These are phyloP conservation scores for Serendipita indica DNA, from an alignment of 768 basidiomycete species.

Conservation along the genomic window DNA sequence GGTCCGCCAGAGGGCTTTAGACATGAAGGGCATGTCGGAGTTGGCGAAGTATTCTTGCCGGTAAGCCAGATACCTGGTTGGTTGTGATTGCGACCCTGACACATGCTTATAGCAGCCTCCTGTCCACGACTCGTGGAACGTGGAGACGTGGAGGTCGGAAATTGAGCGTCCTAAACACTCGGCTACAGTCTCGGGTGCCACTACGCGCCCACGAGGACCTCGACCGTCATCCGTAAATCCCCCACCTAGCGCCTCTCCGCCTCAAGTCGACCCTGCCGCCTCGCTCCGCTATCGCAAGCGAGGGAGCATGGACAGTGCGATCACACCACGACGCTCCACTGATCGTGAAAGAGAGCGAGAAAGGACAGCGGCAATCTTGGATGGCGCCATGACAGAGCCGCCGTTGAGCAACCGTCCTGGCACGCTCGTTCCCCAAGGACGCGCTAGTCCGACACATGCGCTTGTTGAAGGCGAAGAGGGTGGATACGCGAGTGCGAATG, in stretches of 20 bases:
- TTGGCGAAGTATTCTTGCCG: background rate
- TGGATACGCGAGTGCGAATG: no score
- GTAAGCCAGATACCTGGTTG: background rate
- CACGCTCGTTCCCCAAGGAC: background rate
- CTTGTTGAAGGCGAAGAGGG: no score
- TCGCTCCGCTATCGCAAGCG: background rate
- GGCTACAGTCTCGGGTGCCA: background rate
- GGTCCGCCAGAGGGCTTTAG: background rate
- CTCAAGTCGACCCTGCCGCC: background rate
- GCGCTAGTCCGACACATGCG: background rate
- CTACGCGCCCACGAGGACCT: background rate
- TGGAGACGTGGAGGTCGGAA: slow-evolving; percentile 2
- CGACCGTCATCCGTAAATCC: background rate
- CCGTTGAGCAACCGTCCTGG: background rate
- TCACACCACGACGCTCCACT: background rate
- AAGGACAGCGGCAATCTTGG: background rate
- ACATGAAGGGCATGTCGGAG: slow-evolving; percentile 6
- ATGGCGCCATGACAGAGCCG: background rate
- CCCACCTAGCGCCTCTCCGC: background rate
- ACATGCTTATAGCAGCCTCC: background rate
- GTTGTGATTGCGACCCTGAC: background rate
- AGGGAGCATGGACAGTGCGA: background rate
- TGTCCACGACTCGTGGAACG: background rate
- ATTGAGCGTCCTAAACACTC: background rate
- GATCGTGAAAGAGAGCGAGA: background rate